Base-by-base conservation (phyloP, 345 rosid species). In the Lepidium aucheri region DNA sequence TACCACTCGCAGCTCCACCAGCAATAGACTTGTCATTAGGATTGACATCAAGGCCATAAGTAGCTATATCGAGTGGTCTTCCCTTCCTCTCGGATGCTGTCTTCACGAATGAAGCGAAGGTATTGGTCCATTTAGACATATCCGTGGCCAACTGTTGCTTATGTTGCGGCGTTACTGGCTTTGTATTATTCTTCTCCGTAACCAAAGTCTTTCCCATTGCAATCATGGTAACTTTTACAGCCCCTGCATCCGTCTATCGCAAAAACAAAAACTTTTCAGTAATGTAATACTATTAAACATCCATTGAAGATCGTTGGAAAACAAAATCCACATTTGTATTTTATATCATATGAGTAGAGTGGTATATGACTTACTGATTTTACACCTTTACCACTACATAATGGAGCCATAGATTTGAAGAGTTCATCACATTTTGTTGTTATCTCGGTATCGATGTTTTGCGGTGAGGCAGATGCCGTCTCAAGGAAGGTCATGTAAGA, bases 141-240 rank as follows among this genome's bases (percentile, higher is more conserved):
- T 22, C 9, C 1, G 5, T 16, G 20, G 43, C 17, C 9, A 65
- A 33, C 8, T 14, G 32, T 44, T 65, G 65, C 71, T 47, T 73
- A 13, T 65, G 35, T 3, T n/a, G 24, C 10, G 1, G 8, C 2
- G 72, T 50, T 46, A 73, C 47, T 39, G 44, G 1, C 7, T 6
- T 5, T 65, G 61, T 6, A 50, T 15, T 72, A 34, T 58, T 65
- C 30, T 57, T 65, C 45, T 58, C 40, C 35, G 43, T 55, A 24
- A 72, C 13, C 60, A 72, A 59, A 8, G 71, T 72, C 65, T 57
- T 65, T 26, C 47, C 76, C 71, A 72, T 65, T 2, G 53, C 16
- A 13, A 65, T 5, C 24, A 72, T 40, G 7, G 70, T 47, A 20
- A 9, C 26, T 40, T 64, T 63, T 36, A 72, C 40, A 30, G 9